These are phyloP conservation scores for Monosporascus cannonballus DNA, from an alignment of 2,329 filamentous ascomycete species.

Conservation along the genomic window DNA sequence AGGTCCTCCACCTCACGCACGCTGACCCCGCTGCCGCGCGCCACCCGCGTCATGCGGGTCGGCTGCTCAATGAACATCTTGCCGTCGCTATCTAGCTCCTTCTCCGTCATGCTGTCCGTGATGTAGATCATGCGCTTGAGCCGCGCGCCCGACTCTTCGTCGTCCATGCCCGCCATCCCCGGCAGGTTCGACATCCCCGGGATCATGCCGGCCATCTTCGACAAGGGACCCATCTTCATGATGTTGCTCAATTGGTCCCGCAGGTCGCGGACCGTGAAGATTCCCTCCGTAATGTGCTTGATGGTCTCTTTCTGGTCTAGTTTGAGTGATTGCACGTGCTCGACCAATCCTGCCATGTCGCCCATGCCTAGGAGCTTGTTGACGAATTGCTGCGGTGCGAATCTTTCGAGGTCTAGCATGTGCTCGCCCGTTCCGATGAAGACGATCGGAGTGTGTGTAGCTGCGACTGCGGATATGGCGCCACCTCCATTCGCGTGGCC, in stretches of 20 bases:
- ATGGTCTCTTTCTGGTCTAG: constrained; percentile 98
- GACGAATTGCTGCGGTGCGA: constrained; percentile 88
- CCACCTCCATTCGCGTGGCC: constrained; percentile 93
- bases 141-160: constrained; percentile 90
- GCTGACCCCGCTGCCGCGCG: constrained; percentile 80
- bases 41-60: constrained; percentile 85
- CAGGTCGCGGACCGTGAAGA: constrained; percentile 91
- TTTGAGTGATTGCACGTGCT: constrained; percentile 93
- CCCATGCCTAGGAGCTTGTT: constrained; percentile 95
- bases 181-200: constrained; percentile 81
- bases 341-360: constrained; percentile 88
- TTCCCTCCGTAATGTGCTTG: constrained; percentile 95
- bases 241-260: constrained; percentile 95
- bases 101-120: constrained; percentile 95
- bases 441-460: constrained; percentile 93
- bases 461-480: constrained; percentile 94
- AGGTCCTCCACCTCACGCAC: constrained; percentile 93
- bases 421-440: constrained; percentile 98
- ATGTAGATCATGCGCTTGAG: constrained; percentile 99
- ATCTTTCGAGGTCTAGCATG: constrained; percentile 89
- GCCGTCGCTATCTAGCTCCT: constrained; percentile 91
- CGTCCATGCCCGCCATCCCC: constrained; percentile 85
- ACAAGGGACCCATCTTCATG: constrained; percentile 98
- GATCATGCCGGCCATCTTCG: constrained; percentile 98
- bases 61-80: constrained; percentile 92